Evolutionary conservation across 306 rosid genomes (phyloP), one percentile per base, ranked within the genome.

Genomic region (Mimosa pudica): DNA sequence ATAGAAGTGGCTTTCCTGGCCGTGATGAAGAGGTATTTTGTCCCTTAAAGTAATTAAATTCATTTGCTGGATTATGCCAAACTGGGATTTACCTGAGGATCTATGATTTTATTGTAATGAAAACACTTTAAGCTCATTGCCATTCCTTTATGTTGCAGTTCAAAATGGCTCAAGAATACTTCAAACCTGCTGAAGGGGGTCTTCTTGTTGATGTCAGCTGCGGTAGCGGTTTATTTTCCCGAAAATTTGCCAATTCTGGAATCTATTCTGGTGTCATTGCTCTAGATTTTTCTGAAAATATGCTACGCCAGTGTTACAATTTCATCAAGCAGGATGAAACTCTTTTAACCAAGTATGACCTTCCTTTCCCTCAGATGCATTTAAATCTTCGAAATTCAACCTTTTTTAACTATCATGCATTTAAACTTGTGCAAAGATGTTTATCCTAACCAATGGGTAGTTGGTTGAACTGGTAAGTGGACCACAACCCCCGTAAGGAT

Each of bases 251-350:
- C 17, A 85, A 93, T 81, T 90, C 96, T 14, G 93, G 85, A 79
- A 18, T 80, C 2, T 95, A 91, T 79, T 90, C 96, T 77, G 90
- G 88, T 68, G 97, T 95, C 75, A 66, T 88, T 48, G 98, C 96
- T 13, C 92, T 93, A 80, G 98, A 95, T 85, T 93, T 91, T 82
- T 95, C 99, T 16, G 98, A 95, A 79, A 93, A 93, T 84, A 93
- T 93, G 98, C 97, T 95, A 73, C 92, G 94, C 49, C 97, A 93
- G 79, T 83, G 96, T 77, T 90, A 91, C 17, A 88, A 95, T 81
- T 95, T 95, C 91, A 88, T 93, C 60, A 87, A 89, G 88, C 87
- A 83, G 83, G 98, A 95, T 49, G 81, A 76, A 44, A 48, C 87
- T 33, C 93, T 95, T 79, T 83, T 85, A 75, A 73, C 81, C 51